These are phyloP conservation scores for Metschnikowia picachoensis DNA, from an alignment of 805 yeast species.

Conservation along the genomic window DNA sequence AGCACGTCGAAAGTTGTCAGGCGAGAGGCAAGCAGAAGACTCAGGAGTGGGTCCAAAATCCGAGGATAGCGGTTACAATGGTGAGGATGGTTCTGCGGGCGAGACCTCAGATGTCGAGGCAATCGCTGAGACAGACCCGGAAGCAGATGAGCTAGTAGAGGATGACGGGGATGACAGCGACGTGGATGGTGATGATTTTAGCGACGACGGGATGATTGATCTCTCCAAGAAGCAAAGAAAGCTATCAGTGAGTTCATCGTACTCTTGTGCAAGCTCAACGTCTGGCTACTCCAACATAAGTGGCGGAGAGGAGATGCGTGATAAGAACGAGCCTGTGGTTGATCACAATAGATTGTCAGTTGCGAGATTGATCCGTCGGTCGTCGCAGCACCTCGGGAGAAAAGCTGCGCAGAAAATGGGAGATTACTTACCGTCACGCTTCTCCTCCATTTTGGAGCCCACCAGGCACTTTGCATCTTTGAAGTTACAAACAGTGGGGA, in stretches of 20 bases:
- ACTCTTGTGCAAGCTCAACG: constrained; percentile 31
- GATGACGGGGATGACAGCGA: constrained; percentile 24
- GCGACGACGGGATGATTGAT: constrained; percentile 22
- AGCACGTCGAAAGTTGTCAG: background rate
- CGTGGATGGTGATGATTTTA: constrained; percentile 27
- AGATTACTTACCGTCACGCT: constrained; percentile 74
- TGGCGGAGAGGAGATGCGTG: constrained; percentile 18
- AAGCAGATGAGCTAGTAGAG: constrained; percentile 21
- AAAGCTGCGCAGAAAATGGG: constrained; percentile 87
- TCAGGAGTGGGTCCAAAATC: too few relatives aligned
- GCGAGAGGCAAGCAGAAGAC: too few relatives aligned
- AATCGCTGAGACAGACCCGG: constrained; percentile 12
- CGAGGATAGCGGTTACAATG: too few relatives aligned
- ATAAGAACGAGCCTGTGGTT: constrained; percentile 56
- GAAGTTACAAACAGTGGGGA: constrained; percentile 49
- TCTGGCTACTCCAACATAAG: constrained; percentile 26
- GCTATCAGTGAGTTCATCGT: constrained; percentile 36
- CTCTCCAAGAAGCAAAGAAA: constrained; percentile 32
- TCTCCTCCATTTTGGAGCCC: constrained; percentile 83
- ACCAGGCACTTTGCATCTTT: constrained; percentile 88
- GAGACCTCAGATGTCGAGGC: background rate
- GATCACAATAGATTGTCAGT: constrained; percentile 70
- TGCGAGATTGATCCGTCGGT: constrained; percentile 69
- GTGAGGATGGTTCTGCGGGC: too few relatives aligned
- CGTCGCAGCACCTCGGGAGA: constrained; percentile 73